These are phyloP conservation scores for Porcisia hertigi DNA, from an alignment of 208 protist genomes.

Conservation along the genomic window DNA sequence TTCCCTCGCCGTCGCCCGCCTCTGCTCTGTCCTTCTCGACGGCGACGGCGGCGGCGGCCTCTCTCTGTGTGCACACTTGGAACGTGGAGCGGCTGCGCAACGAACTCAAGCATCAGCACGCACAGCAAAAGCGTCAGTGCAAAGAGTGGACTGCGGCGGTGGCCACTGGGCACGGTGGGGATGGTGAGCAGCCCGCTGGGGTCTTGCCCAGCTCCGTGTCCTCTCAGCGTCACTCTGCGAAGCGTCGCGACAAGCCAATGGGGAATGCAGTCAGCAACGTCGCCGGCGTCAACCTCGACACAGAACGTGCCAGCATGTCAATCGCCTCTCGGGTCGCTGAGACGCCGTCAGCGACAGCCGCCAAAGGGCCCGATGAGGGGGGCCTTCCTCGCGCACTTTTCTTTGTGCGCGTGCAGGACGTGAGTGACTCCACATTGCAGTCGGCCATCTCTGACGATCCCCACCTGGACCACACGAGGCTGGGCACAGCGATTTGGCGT, in stretches of 20 bases:
- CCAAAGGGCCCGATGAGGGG: not conserved
- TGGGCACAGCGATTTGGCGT: slow-evolving; percentile 24
- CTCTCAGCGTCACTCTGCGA: slow-evolving; percentile 19
- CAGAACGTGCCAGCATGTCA: slow-evolving; percentile 11
- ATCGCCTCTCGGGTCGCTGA: not conserved
- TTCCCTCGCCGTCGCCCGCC: not conserved
- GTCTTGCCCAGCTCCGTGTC: not conserved
- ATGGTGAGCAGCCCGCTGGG: not conserved
- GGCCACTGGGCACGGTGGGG: not conserved
- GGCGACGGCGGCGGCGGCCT: not conserved
- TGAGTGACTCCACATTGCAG: slow-evolving; percentile 28
- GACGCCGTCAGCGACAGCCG: not conserved
- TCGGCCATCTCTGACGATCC: slow-evolving; percentile 2
- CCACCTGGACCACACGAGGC: not conserved
- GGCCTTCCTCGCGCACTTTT: slow-evolving; percentile 72
- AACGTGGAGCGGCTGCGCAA: slow-evolving; percentile 19
- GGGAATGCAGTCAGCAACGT: slow-evolving; percentile 12
- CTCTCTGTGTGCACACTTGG: slow-evolving; percentile 18
- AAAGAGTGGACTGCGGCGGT: slow-evolving; percentile 18
- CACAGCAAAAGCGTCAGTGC: slow-evolving; percentile 26
- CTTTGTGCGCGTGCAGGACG: slow-evolving; percentile 54
- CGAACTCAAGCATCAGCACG: slow-evolving; percentile 31
- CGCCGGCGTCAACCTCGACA: not conserved
- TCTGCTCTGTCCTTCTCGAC: not conserved
- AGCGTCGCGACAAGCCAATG: slow-evolving; percentile 20